phyloP scores from a whole-genome alignment of 768 basidiomycete genomes.

The Termitomyces sp. region DNA sequence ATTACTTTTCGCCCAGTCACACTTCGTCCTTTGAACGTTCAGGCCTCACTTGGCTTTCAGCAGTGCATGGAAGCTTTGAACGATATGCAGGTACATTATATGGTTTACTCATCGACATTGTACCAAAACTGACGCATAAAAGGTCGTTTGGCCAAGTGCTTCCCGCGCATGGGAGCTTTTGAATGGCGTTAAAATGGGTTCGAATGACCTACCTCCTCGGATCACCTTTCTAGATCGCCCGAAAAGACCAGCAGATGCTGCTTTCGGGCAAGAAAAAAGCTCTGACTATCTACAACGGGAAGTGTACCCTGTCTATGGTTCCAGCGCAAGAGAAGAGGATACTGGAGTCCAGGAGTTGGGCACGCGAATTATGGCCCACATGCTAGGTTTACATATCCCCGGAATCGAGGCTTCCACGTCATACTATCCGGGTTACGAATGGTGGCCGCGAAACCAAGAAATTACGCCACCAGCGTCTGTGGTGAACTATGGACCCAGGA shows the following conservation, averaged over 20 bases:
- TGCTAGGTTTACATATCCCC: conserved; percentile 62
- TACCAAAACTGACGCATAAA: not conserved
- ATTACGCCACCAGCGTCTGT: conserved; percentile 13
- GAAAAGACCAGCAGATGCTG: conserved; percentile 57
- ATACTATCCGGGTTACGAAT: conserved; percentile 54
- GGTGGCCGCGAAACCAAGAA: conserved; percentile 51
- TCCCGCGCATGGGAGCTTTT: conserved; percentile 60
- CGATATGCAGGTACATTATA: conserved; percentile 54
- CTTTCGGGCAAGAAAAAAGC: conserved; percentile 52
- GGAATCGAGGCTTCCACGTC: conserved; percentile 58
- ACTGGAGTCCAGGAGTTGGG: conserved; percentile 58
- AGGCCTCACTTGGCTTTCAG: conserved; percentile 60
- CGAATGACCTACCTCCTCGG: conserved; percentile 33
- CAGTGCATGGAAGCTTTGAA: conserved; percentile 59
- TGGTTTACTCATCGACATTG: not conserved
- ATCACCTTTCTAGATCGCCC: conserved; percentile 36
- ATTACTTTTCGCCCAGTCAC: conserved; percentile 41
- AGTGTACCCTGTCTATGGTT: conserved; percentile 19
- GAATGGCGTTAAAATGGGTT: conserved; percentile 57
- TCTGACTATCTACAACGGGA: conserved; percentile 40
- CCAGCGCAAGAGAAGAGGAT: conserved; percentile 21
- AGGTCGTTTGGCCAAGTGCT: conserved; percentile 68
- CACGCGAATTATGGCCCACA: conserved; percentile 65
- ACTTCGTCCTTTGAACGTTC: conserved; percentile 63
- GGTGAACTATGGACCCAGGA: conserved; percentile 4